Conservation (phyloP, 805 yeast genomes). For the Candida taoyuanica region DNA sequence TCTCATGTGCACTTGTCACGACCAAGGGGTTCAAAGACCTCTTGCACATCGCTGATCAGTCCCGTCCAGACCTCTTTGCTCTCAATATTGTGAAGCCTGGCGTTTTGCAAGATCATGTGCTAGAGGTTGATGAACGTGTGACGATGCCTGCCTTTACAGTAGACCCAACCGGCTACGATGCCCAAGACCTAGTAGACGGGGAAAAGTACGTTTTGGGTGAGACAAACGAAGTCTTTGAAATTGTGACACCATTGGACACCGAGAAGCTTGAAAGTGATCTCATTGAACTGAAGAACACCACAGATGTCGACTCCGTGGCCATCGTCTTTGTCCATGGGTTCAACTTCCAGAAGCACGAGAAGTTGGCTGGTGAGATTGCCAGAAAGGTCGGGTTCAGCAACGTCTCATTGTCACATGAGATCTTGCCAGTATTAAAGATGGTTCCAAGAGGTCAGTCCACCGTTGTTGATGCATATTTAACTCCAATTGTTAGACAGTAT, state of each 20-base stretch:
- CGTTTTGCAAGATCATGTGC: slow-evolving; percentile 38
- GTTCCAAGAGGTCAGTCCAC: slow-evolving; percentile 40
- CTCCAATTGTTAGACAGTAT: slow-evolving; percentile 40
- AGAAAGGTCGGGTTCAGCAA: slow-evolving; percentile 28
- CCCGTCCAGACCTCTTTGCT: slow-evolving; percentile 48
- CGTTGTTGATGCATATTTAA: slow-evolving; percentile 38
- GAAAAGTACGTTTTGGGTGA: slow-evolving; percentile 37
- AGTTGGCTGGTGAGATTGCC: slow-evolving; percentile 31
- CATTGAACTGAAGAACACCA: slow-evolving; percentile 22
- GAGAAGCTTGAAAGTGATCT: slow-evolving; percentile 21
- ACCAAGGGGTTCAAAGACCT: slow-evolving; percentile 50
- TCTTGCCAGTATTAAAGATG: slow-evolving; percentile 34
- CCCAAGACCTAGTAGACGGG: slow-evolving; percentile 26
- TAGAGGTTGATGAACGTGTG: slow-evolving; percentile 48
- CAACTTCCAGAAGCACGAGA: slow-evolving; percentile 36
- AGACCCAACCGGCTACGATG: slow-evolving; percentile 41
- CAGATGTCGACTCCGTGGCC: slow-evolving; percentile 30
- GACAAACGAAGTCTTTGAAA: slow-evolving; percentile 36
- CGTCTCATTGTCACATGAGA: slow-evolving; percentile 17
- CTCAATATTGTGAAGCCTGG: slow-evolving; percentile 44
- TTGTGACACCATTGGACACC: slow-evolving; percentile 32
- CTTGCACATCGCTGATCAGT: slow-evolving; percentile 47
- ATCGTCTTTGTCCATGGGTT: slow-evolving; percentile 34
- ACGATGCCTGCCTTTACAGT: slow-evolving; percentile 52
- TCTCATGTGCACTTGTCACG: slow-evolving; percentile 41